Evolutionary conservation across 306 rosid species (phyloP).

Genomic region (Fagus crenata): DNA sequence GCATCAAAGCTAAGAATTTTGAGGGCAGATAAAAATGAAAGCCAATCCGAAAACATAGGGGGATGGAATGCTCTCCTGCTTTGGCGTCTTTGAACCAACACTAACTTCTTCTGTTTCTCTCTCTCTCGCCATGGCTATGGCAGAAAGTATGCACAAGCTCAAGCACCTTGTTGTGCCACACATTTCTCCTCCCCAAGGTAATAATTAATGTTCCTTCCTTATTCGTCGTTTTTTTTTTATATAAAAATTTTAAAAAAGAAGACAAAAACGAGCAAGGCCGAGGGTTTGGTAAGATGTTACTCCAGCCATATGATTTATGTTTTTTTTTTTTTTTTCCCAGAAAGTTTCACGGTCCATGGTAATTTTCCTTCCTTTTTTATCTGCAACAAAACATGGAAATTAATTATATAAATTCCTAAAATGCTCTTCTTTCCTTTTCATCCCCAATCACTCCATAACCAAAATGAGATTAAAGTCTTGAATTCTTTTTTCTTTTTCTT

Average conservation of each 20-base stretch:
- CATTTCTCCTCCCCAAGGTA: conserved; percentile 8
- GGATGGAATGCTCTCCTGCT: conserved; percentile 2
- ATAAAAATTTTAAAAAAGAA: too few relatives aligned
- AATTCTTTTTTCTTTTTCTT: too few relatives aligned
- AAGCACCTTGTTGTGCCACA: not conserved
- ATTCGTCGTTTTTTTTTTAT: not conserved
- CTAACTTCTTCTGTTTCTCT: not conserved
- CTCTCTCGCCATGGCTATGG: not conserved
- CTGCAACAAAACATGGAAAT: not conserved
- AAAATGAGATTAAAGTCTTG: too few relatives aligned
- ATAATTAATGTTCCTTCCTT: not conserved
- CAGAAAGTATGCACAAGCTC: not conserved
- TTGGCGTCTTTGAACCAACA: not conserved
- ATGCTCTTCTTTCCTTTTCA: not conserved
- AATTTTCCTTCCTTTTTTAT: not conserved
- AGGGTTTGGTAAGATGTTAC: not conserved
- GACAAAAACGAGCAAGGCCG: not conserved
- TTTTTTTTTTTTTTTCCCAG: not conserved
- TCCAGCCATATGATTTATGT: not conserved
- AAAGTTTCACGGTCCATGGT: not conserved
- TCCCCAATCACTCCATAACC: too few relatives aligned
- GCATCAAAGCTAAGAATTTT: not conserved
- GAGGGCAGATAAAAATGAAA: not conserved
- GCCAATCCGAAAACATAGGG: not conserved
- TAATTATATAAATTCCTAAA: not conserved